A percentile compares a stretch with the other conserved stretches of the same genome.
These are phyloP conservation scores for Zymoseptoria pseudotritici DNA, from an alignment of 2,329 filamentous ascomycete genomes.

Conservation along the genomic window DNA sequence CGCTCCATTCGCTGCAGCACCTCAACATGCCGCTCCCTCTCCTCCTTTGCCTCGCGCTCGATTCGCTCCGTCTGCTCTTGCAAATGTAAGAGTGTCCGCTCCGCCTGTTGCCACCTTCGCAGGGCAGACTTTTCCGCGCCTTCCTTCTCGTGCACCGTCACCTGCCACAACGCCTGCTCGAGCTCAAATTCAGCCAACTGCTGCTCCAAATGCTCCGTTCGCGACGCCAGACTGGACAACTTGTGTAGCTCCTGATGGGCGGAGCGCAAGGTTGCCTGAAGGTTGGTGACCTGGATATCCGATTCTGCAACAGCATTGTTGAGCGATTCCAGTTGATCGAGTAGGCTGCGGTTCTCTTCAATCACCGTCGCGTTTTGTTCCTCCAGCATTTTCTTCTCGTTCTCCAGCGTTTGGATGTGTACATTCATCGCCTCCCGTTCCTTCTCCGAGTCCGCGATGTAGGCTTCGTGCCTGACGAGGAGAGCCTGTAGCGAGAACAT, in stretches of 20 bases:
- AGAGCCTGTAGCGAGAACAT: slow-evolving; percentile 76
- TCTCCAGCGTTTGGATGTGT: slow-evolving; percentile 69
- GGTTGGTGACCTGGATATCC: slow-evolving; percentile 67
- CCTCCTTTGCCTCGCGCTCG: slow-evolving; percentile 72
- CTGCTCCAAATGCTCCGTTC: slow-evolving; percentile 70
- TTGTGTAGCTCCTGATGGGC: slow-evolving; percentile 71
- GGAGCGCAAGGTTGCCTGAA: slow-evolving; percentile 68
- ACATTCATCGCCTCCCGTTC: slow-evolving; percentile 66
- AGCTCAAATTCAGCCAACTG: slow-evolving; percentile 73
- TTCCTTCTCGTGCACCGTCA: slow-evolving; percentile 57
- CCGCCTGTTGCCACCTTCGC: slow-evolving; percentile 77
- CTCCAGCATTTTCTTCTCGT: slow-evolving; percentile 62
- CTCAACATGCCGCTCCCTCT: slow-evolving; percentile 73
- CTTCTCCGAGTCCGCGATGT: slow-evolving; percentile 84
- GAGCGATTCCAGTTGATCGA: slow-evolving; percentile 76
- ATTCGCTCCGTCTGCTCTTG: slow-evolving; percentile 85
- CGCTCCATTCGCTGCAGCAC: slow-evolving; percentile 77
- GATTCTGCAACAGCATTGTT: slow-evolving; percentile 74
- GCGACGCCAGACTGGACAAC: slow-evolving; percentile 63
- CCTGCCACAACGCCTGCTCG: slow-evolving; percentile 69
- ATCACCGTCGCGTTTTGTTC: slow-evolving; percentile 67
- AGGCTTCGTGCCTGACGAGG: slow-evolving; percentile 84
- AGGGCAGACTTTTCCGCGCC: slow-evolving; percentile 73
- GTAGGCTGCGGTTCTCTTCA: slow-evolving; percentile 71
- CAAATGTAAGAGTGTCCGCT: slow-evolving; percentile 67